Evolutionary conservation across 306 rosid species (phyloP), one percentile per base, ranked within the genome.

Genomic region (Astragalus membranaceus): DNA sequence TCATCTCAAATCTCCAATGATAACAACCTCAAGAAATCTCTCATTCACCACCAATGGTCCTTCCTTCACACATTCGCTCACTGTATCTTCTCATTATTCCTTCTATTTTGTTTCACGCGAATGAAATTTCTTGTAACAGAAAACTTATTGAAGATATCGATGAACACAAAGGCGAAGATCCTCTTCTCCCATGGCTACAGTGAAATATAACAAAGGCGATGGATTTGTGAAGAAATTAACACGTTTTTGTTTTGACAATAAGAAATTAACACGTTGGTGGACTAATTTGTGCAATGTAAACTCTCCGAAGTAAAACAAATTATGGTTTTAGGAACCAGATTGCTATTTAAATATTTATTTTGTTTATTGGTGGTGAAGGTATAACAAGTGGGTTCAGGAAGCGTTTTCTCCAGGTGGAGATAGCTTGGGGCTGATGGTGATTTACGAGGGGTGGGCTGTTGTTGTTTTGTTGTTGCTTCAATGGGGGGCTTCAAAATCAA

Each of bases 381-480:
- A 97, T 64, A 87, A 90, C 51, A 90, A 88, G 87, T 93, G 98
- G 98, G 87, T 93, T 67, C 96, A 93, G 76, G 98, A 93, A 82
- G 87, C 94, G 29, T 93, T 88, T 74, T 97, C 98, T 13, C 87
- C 90, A 1, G 97, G 98, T 35, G 98, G 97, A 69, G 98, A 93
- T 70, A 62, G 78, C 77, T 90, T 97, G 0, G 97, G 97, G 51
- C 61, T 93, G 58, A 83, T 93, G 65, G 89, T 93, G 75, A 90
- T 93, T 44, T 93, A 87, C 35, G 98, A 93, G 72, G 93, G 87
- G 80, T 93, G 98, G 14, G 92, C 87, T 26, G 94, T 93, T 14
- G 84, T 93, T 3, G 90, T 93, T 71, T 93, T n/a, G n/a, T n/a
- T n/a, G n/a, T n/a, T n/a, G n/a, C n/a, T n/a, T n/a, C n/a, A n/a